phyloP scores from a whole-genome alignment of 2,329 filamentous ascomycete species.

The Samsoniella hepiali region DNA sequence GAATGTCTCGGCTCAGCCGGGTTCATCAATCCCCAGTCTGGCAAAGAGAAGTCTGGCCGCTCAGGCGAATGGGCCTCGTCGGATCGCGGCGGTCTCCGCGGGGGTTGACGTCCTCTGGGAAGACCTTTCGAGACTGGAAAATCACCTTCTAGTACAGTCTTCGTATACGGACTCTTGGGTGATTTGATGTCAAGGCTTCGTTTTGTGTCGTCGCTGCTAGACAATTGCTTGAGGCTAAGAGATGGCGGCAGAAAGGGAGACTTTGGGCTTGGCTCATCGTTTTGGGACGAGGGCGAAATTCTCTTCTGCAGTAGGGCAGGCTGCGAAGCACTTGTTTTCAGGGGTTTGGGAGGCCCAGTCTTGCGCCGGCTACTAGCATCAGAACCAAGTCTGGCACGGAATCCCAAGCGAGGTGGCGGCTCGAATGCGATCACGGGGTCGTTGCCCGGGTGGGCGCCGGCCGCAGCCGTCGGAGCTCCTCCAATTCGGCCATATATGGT shows the following conservation, averaged over 20 bases:
- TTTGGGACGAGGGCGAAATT: background rate
- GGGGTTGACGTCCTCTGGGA: slow-evolving; percentile 33
- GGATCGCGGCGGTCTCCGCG: slow-evolving; percentile 19
- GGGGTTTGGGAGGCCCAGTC: slow-evolving; percentile 3
- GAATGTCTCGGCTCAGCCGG: slow-evolving; percentile 30
- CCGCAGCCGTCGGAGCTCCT: background rate
- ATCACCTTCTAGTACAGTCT: slow-evolving; percentile 30
- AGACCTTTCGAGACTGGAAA: slow-evolving; percentile 35
- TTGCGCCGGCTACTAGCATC: slow-evolving; percentile 15
- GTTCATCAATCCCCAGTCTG: slow-evolving; percentile 31
- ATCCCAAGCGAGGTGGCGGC: slow-evolving; percentile 12
- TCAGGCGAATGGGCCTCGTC: slow-evolving; percentile 14
- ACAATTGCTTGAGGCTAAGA: background rate
- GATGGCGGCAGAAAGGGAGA: background rate
- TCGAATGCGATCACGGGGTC: background rate
- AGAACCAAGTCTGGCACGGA: slow-evolving; percentile 17
- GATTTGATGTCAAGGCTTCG: slow-evolving; percentile 17
- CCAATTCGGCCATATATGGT: slow-evolving; percentile 8
- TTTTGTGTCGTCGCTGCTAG: slow-evolving; percentile 12
- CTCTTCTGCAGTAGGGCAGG: background rate
- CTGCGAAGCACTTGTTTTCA: slow-evolving; percentile 4
- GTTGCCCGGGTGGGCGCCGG: slow-evolving; percentile 9
- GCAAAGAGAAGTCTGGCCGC: slow-evolving; percentile 22
- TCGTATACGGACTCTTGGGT: slow-evolving; percentile 29
- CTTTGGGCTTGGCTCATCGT: slow-evolving; percentile 7